Percentiles rank a stretch among this genome's conserved stretches.
phyloP scores from a whole-genome alignment of 2,329 filamentous ascomycete genomes.

The Myriosclerotinia duriaeana region DNA sequence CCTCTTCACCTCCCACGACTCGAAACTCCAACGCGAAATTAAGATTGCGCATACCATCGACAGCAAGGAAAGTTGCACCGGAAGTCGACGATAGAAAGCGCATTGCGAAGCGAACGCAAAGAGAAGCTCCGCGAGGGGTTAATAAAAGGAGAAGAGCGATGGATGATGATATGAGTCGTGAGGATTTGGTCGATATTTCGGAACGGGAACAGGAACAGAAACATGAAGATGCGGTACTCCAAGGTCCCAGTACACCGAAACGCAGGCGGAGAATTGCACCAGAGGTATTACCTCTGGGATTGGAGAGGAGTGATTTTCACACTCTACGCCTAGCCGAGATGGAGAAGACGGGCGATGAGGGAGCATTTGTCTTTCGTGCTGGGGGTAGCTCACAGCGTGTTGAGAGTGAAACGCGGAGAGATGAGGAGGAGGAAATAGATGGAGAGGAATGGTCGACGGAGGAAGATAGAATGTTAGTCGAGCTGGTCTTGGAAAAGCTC shows the following conservation, averaged over 20 bases:
- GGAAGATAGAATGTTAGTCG: conserved; percentile 64
- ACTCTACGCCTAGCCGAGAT: conserved; percentile 44
- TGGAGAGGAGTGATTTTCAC: conserved; percentile 60
- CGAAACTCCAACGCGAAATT: conserved; percentile 48
- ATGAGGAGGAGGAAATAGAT: conserved; percentile 8
- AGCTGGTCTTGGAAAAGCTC: conserved; percentile 66
- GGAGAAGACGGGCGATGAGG: neutral
- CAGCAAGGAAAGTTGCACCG: conserved; percentile 43
- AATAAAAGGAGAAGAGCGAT: conserved; percentile 55
- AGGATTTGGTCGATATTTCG: conserved; percentile 42
- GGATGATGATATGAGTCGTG: conserved; percentile 49
- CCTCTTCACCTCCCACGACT: conserved; percentile 33
- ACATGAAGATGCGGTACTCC: conserved; percentile 33
- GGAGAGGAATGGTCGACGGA: conserved; percentile 56
- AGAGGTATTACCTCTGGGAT: conserved; percentile 58
- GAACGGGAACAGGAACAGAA: conserved; percentile 36
- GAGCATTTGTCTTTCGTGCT: conserved; percentile 8
- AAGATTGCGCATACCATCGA: conserved; percentile 47
- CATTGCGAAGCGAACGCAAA: conserved; percentile 52
- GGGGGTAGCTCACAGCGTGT: neutral
- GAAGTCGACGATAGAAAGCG: conserved; percentile 40
- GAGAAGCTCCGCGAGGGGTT: conserved; percentile 46
- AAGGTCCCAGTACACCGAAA: conserved; percentile 53
- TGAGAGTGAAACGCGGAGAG: conserved; percentile 33
- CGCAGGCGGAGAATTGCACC: conserved; percentile 57